Evolutionary conservation across 2,329 filamentous ascomycete species (phyloP).

Genomic region (Fusarium decemcellulare): DNA sequence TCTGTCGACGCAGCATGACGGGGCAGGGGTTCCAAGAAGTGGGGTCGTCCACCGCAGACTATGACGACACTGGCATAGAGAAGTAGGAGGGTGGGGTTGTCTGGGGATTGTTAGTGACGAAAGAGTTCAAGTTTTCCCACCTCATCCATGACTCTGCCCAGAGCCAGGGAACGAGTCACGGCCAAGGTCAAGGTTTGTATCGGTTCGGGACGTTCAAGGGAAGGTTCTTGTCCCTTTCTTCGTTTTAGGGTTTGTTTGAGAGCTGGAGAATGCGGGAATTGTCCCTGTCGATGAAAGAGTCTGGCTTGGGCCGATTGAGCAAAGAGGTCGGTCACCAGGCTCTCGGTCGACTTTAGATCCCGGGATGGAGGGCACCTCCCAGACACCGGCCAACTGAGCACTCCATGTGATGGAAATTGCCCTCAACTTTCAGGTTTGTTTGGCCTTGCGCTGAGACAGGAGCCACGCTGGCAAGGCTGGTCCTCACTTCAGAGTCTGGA

Average conservation of each 20-base stretch:
- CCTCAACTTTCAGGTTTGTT: slow-evolving; percentile 12
- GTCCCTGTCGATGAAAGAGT: slow-evolving; percentile 33
- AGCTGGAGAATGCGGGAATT: slow-evolving; percentile 21
- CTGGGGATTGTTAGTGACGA: slow-evolving; percentile 4
- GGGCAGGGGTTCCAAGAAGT: slow-evolving; percentile 28
- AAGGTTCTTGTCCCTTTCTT: slow-evolving; percentile 21
- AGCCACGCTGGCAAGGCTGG: slow-evolving; percentile 8
- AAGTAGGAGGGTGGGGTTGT: slow-evolving; percentile 18
- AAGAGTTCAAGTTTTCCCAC: neutral
- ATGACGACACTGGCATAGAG: slow-evolving; percentile 38
- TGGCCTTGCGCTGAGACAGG: slow-evolving; percentile 12
- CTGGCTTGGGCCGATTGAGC: slow-evolving; percentile 12
- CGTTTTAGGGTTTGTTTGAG: slow-evolving; percentile 17
- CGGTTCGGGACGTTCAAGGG: slow-evolving; percentile 33
- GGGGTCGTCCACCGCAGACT: slow-evolving; percentile 25
- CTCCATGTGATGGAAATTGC: slow-evolving; percentile 28
- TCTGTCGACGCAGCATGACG: slow-evolving; percentile 12
- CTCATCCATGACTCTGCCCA: neutral
- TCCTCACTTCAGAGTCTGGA: neutral
- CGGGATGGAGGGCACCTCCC: slow-evolving; percentile 29
- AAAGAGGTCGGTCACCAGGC: slow-evolving; percentile 8
- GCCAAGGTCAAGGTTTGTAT: slow-evolving; percentile 31
- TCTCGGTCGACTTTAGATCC: slow-evolving; percentile 20
- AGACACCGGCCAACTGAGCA: slow-evolving; percentile 11
- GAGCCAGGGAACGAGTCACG: slow-evolving; percentile 6